Evolutionary conservation across 768 basidiomycete species (phyloP).

Genomic region (Lentinula guzmanii): DNA sequence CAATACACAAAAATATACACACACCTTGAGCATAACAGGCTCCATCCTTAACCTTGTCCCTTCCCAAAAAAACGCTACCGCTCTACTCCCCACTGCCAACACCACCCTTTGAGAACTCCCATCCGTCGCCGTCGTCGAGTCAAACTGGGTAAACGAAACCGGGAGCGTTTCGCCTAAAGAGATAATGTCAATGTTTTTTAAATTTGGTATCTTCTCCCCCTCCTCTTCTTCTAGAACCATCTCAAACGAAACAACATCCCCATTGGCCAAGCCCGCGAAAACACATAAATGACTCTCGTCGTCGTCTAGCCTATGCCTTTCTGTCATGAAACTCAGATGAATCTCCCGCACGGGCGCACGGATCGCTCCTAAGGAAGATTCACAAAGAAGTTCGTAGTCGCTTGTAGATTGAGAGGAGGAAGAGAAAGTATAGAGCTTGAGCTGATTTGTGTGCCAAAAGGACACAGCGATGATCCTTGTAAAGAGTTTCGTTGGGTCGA

Average conservation of each 20-base stretch:
- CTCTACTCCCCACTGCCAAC: conserved; percentile 67
- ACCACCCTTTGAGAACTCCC: conserved; percentile 39
- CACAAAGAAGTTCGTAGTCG: conserved; percentile 23
- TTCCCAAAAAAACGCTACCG: conserved; percentile 65
- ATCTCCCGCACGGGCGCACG: conserved; percentile 41
- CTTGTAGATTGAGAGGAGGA: background rate
- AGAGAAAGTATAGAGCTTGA: conserved; percentile 45
- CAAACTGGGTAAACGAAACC: too few relatives aligned
- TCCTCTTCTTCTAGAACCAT: conserved; percentile 30
- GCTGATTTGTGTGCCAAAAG: conserved; percentile 67
- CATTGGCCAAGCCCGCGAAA: conserved; percentile 72
- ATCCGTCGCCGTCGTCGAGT: conserved; percentile 13
- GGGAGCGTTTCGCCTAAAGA: too few relatives aligned
- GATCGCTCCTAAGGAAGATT: conserved; percentile 23
- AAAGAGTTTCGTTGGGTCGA: conserved; percentile 40
- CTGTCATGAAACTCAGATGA: conserved; percentile 56
- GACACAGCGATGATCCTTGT: conserved; percentile 53
- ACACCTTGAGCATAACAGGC: conserved; percentile 65
- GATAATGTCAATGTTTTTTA: conserved; percentile 41
- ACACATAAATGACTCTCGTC: conserved; percentile 44
- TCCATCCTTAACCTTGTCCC: conserved; percentile 60
- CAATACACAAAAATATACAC: background rate
- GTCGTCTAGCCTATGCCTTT: conserved; percentile 22
- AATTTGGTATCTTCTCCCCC: conserved; percentile 21
- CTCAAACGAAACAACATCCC: conserved; percentile 53